Conservation (phyloP, 2,329 filamentous ascomycete species). For the Lecanicillium sp. region DNA sequence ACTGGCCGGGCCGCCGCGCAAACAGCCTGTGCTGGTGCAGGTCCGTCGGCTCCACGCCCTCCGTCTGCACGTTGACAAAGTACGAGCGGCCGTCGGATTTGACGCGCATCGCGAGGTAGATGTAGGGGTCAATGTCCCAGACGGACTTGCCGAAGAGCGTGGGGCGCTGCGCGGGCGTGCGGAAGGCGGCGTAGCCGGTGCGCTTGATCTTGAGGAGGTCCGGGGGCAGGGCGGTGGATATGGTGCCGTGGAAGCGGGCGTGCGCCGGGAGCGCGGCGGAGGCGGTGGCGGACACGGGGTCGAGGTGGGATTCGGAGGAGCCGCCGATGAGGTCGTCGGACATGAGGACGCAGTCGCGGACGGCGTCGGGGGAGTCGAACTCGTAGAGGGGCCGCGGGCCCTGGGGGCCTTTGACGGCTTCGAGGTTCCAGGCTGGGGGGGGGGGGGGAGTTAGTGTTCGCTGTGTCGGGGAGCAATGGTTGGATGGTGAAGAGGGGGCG, state of each 20-base stretch:
- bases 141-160: conserved; percentile 81
- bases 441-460: background rate
- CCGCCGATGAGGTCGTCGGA: conserved; percentile 83
- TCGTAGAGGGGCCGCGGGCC: conserved; percentile 59
- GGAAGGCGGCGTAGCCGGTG: conserved; percentile 84
- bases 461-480: too few species aligned
- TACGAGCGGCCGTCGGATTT: conserved; percentile 90
- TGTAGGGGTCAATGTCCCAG: conserved; percentile 87
- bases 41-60: conserved; percentile 89
- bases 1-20: conserved; percentile 69
- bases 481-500: background rate
- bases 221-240: conserved; percentile 76
- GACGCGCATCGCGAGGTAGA: conserved; percentile 79
- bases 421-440: conserved; percentile 56
- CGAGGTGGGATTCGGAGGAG: conserved; percentile 68
- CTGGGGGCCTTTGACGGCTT: conserved; percentile 60
- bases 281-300: conserved; percentile 35
- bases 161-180: conserved; percentile 68
- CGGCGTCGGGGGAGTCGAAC: conserved; percentile 48
- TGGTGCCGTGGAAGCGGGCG: conserved; percentile 77
- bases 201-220: conserved; percentile 69
- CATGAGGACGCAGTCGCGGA: conserved; percentile 66
- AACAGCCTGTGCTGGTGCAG: conserved; percentile 91
- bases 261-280: conserved; percentile 38
- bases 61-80: conserved; percentile 92